These are phyloP conservation scores for Xerocomellus intermedius DNA, from an alignment of 768 basidiomycete genomes.

Conservation along the genomic window DNA sequence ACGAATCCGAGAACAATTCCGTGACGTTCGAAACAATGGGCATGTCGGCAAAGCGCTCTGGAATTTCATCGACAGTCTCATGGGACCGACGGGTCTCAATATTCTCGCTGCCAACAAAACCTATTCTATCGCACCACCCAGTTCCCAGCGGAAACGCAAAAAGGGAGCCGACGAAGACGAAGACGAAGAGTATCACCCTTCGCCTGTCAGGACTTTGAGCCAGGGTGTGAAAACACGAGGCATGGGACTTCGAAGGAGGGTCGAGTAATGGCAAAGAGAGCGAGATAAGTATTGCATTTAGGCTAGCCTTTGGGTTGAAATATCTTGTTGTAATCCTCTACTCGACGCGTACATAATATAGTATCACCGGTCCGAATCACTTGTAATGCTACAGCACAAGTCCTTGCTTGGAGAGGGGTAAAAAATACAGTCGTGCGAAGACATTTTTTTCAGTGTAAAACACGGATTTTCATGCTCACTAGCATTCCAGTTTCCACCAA, in stretches of 20 bases:
- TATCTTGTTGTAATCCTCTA: neutral
- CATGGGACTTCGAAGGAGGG: conserved; percentile 28
- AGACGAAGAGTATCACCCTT: conserved; percentile 49
- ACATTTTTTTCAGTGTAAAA: neutral
- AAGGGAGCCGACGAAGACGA: conserved; percentile 33
- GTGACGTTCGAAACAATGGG: conserved; percentile 65
- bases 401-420: neutral
- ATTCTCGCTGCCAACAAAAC: conserved; percentile 28
- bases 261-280: neutral
- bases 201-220: conserved; percentile 40
- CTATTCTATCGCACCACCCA: conserved; percentile 5
- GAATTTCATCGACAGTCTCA: conserved; percentile 47
- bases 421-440: neutral
- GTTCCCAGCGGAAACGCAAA: conserved; percentile 32
- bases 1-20: conserved; percentile 52
- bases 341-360: neutral
- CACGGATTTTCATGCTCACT: neutral
- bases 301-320: neutral
- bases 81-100: conserved; percentile 32
- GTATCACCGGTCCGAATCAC: neutral
- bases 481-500: neutral
- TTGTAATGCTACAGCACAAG: neutral
- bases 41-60: conserved; percentile 56
- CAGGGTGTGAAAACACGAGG: conserved; percentile 42
- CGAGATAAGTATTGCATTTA: neutral